These are phyloP conservation scores for Datisca glomerata DNA, from an alignment of 306 rosid genomes.

Conservation along the genomic window DNA sequence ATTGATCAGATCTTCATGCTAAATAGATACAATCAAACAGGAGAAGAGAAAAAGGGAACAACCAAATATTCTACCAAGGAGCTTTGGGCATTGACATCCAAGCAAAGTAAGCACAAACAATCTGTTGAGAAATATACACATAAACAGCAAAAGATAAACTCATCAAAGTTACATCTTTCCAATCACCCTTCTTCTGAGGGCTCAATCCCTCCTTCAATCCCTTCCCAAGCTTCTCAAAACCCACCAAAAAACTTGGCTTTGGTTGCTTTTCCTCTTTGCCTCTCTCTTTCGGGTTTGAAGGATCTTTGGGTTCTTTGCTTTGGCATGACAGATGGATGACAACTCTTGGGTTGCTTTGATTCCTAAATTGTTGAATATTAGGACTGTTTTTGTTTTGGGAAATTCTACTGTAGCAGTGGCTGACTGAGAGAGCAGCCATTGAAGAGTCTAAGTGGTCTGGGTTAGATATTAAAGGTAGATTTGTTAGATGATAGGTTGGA, in stretches of 20 bases:
- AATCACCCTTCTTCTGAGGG: constrained; percentile 75
- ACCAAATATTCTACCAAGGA: constrained; percentile 36
- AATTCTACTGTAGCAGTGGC: constrained; percentile 10
- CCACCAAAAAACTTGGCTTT: constrained; percentile 11
- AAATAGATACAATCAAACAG: no score
- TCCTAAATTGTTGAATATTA: neutral
- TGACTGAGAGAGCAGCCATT: constrained; percentile 36
- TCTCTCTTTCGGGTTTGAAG: constrained; percentile 21
- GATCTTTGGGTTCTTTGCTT: constrained; percentile 17
- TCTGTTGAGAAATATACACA: constrained; percentile 67
- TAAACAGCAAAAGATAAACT: constrained; percentile 80
- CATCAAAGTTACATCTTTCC: constrained; percentile 73
- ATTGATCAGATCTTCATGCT: no score
- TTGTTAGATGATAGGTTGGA: no score
- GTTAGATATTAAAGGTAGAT: no score
- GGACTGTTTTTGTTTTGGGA: constrained; percentile 9
- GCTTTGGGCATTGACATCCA: constrained; percentile 48
- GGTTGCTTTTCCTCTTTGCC: constrained; percentile 11
- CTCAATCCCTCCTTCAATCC: constrained; percentile 39
- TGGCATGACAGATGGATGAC: constrained; percentile 22
- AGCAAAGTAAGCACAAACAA: constrained; percentile 64
- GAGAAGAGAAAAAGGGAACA: no score
- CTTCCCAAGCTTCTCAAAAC: constrained; percentile 36
- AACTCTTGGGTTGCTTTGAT: constrained; percentile 17
- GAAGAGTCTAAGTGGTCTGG: constrained; percentile 1